A percentile compares a stretch with the other conserved stretches of the same genome.
These are phyloP conservation scores for Erysimum cheiri DNA, from an alignment of 441 rosid genomes.

Conservation along the genomic window DNA sequence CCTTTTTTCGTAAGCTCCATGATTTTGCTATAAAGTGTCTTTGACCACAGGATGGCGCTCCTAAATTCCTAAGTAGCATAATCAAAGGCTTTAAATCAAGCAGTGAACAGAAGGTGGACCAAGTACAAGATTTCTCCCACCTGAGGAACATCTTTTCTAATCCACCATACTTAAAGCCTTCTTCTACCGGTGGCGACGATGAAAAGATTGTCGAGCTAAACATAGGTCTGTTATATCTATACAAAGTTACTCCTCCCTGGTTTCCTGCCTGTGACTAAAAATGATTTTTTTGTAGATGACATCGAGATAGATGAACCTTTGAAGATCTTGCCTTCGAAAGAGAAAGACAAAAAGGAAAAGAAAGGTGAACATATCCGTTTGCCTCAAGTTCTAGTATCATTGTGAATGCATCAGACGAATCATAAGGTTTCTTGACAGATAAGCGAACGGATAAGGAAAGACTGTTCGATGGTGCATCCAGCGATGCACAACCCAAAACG, in stretches of 20 bases:
- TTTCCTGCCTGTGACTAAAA: conserved; percentile 36
- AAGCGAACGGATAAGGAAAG: conserved; percentile 61
- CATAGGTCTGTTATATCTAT: conserved; percentile 64
- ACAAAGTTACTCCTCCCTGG: conserved; percentile 28
- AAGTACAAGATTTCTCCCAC: conserved; percentile 56
- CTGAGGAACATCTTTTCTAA: conserved; percentile 66
- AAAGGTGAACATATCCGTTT: conserved; percentile 48
- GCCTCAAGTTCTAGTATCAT: conserved; percentile 18
- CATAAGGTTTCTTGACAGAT: conserved; percentile 52
- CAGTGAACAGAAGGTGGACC: conserved; percentile 52
- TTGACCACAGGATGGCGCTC: conserved; percentile 55
- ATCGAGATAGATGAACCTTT: conserved; percentile 71
- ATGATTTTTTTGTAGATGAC: conserved; percentile 67
- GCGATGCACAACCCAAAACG: conserved; percentile 62
- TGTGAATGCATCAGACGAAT: conserved; percentile 26
- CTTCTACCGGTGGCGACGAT: conserved; percentile 39
- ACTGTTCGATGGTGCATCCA: conserved; percentile 74
- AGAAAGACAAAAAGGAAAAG: conserved; percentile 49
- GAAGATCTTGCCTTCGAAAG: conserved; percentile 47
- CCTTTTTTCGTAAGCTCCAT: conserved; percentile 29
- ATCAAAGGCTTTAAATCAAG: conserved; percentile 61
- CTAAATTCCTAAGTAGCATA: conserved; percentile 59
- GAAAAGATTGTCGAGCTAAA: conserved; percentile 58
- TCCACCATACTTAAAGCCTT: conserved; percentile 75
- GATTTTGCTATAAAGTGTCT: conserved; percentile 39